Evolutionary conservation across 495 filamentous ascomycete species (phyloP), one percentile per base, ranked within the genome.

Genomic region (Penicillium antarcticum): DNA sequence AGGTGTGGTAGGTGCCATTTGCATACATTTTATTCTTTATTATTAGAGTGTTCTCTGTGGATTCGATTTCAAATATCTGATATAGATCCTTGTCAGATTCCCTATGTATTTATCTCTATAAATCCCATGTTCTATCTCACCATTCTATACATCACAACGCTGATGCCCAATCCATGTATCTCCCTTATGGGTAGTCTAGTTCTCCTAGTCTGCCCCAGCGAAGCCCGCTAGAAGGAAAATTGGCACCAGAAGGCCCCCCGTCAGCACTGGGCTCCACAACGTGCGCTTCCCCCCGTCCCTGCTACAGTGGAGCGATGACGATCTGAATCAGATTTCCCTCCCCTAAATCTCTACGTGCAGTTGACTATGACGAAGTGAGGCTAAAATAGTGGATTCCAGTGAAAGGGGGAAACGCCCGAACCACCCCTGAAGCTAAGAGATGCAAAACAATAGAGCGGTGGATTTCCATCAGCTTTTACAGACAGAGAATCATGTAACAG

Each of bases 241-340:
- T 56, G 62, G 57, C 66, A 61, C 64, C 60, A 71, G 65, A 71
- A 64, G 68, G 55, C 55, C 57, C 38, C 60, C 63, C 55, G 59
- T 67, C 67, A 66, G 58, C 61, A 54, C 37, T 55, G 68, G 68
- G 69, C 56, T 69, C 69, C 69, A 70, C 69, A 65, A 63, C 62
- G 59, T 70, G 59, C 58, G 33, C 51, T 61, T 67, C 60, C 53
- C 65, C 58, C 64, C 65, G 58, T 68, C 57, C 57, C 63, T 59
- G 63, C 58, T 56, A 42, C 32, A 52, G 62, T 69, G 67, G 69
- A 67, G 63, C 58, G 48, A 57, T 39, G 68, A 56, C 63, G 70
- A 72, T 72, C 69, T 67, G 62, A 68, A 68, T 59, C 53, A 49
- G 37, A 59, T 49, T 51, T 44, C 36, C 24, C 24, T 42, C 19